Evolutionary conservation across 148 eudicot species (phyloP).

Genomic region (Vaccinium myrtillus): DNA sequence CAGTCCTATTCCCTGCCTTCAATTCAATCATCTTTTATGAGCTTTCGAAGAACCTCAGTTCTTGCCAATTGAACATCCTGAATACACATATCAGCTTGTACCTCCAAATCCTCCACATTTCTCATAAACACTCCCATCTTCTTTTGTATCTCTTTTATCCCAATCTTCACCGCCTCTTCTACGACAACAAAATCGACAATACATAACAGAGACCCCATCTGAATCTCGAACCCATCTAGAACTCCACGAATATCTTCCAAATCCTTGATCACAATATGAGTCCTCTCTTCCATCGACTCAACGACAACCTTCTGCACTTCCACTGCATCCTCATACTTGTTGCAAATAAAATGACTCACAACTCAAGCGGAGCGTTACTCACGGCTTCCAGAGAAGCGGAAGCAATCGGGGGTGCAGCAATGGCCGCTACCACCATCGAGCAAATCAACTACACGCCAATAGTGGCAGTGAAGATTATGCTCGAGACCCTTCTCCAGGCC

Average conservation of each 20-base stretch:
- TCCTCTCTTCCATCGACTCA: constrained; percentile 83
- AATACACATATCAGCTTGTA: constrained; percentile 81
- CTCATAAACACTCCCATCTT: constrained; percentile 70
- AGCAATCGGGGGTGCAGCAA: no score
- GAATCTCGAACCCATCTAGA: constrained; percentile 67
- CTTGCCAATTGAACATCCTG: constrained; percentile 43
- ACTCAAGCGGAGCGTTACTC: no score
- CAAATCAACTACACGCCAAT: no score
- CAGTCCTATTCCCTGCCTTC: no score
- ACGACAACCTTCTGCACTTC: constrained; percentile 85
- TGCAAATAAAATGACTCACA: no score
- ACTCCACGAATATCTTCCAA: constrained; percentile 79
- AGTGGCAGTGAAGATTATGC: no score
- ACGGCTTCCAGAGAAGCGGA: no score
- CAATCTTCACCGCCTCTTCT: constrained; percentile 70
- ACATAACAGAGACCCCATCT: constrained; percentile 55
- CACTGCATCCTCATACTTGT: constrained; percentile 68
- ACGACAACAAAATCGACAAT: constrained; percentile 52
- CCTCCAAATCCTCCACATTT: constrained; percentile 82
- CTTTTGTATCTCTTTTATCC: constrained; percentile 73
- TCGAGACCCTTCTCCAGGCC: no score
- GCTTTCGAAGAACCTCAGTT: no score
- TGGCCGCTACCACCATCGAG: no score
- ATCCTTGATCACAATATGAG: constrained; percentile 77
- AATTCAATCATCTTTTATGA: no score